Evolutionary conservation across 2,329 filamentous ascomycete genomes (phyloP), one percentile per base, ranked within the genome.

Genomic region (Sclerotinia sclerotiorum): DNA sequence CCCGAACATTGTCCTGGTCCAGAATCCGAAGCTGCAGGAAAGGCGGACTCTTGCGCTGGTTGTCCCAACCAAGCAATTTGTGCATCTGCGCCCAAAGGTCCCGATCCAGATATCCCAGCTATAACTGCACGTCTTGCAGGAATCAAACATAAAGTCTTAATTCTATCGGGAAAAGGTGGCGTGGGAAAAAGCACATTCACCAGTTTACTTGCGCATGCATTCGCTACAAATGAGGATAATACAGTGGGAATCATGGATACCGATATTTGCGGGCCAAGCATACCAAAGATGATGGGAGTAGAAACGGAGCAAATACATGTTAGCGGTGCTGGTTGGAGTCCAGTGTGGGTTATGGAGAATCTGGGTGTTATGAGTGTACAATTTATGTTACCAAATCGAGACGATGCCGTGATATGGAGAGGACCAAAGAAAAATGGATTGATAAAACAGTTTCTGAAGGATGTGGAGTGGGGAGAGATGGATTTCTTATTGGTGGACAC

Each of bases 211-310:
- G 91, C 92, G 2, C 93, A 97, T 78, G 94, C 92, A 1, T 96
- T 99, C 75, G 92, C 95, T 1, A 87, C 87, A 19, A 92, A 96
- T 78, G 88, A 90, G 0, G 87, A 90, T 57, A 90, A 83, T 68
- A 92, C 88, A 1, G 92, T 99, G 39, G 95, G 94, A 27, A 90
- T 99, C 74, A 97, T 98, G 93, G 95, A 99, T 80, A 96, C 95
- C 8, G 95, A 99, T 79, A 97, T 99, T 71, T 97, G 93, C 80
- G 95, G 95, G 0, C 95, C 95, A 0, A 93, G 89, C 72, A 97
- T 99, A 75, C 95, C 95, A 27, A 97, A 97, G 82, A 98, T 99
- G 94, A 94, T 99, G 89, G 95, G 95, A 46, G 94, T 97, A 0
- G 94, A 97, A 79, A 83, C 88, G 35, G 94, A 99, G 81, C 97